phyloP scores from a whole-genome alignment of 2,329 filamentous ascomycete species.

The Talaromyces sp. region DNA sequence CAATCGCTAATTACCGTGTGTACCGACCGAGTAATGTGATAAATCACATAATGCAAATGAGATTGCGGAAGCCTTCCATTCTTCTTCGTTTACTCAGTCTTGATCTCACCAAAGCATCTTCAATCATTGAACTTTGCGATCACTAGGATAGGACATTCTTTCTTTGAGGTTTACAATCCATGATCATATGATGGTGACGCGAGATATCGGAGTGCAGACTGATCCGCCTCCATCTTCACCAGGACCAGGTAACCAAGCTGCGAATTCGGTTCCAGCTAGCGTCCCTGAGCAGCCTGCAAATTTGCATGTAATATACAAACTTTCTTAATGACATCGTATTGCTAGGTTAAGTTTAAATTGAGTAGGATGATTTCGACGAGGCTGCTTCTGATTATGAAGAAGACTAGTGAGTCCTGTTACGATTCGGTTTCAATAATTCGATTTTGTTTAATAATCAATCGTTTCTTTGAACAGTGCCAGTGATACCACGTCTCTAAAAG shows the following conservation, averaged over 20 bases:
- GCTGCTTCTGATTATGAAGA: constrained; percentile 3
- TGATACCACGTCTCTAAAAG: constrained; percentile 15
- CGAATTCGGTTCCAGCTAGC: background rate
- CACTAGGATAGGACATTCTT: background rate
- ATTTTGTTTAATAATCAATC: background rate
- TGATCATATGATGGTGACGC: background rate
- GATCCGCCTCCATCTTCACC: background rate
- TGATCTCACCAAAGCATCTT: background rate
- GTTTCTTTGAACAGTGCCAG: constrained; percentile 4
- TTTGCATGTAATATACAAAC: background rate
- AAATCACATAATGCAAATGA: background rate
- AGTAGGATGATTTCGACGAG: background rate
- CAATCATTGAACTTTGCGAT: background rate
- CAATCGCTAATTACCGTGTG: background rate
- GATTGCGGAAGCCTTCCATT: background rate
- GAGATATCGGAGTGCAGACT: constrained; percentile 2
- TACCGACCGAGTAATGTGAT: background rate
- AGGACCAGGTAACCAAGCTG: background rate
- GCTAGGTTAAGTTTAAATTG: background rate
- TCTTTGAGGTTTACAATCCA: background rate
- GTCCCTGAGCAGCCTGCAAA: background rate
- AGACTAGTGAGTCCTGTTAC: background rate
- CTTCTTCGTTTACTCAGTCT: background rate
- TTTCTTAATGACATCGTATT: background rate
- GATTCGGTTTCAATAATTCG: background rate